Evolutionary conservation across 164 flowering plant genomes (phyloP).

Genomic region (Dillenia suffruticosa): DNA sequence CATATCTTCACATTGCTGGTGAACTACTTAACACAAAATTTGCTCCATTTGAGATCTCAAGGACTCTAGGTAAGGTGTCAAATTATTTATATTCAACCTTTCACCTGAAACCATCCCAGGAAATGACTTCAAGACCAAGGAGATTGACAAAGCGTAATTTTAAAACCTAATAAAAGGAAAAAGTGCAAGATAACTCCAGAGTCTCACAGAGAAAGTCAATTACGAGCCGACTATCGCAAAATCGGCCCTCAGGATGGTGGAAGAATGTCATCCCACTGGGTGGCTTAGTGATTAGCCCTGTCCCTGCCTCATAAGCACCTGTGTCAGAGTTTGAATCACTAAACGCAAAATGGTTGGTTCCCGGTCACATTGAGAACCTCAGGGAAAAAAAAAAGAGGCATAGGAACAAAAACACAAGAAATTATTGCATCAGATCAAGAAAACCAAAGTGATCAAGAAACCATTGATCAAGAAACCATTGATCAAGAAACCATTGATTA

Average conservation of each 20-base stretch:
- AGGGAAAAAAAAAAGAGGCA: background rate
- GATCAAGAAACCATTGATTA: too few relatives aligned
- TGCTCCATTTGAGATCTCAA: constrained; percentile 41
- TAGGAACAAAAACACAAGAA: background rate
- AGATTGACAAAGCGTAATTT: too few relatives aligned
- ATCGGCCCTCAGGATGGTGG: constrained; percentile 30
- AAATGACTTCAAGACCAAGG: too few relatives aligned
- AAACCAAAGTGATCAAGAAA: too few relatives aligned
- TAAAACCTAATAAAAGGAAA: too few relatives aligned
- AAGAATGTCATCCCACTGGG: constrained; percentile 42
- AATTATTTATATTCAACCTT: constrained; percentile 17
- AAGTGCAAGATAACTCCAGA: background rate
- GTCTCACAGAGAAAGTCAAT: constrained; percentile 32
- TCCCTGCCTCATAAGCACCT: constrained; percentile 32
- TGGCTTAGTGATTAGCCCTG: constrained; percentile 25
- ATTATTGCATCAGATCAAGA: too few relatives aligned
- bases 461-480: too few relatives aligned
- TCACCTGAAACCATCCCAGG: constrained; percentile 16
- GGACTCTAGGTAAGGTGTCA: constrained; percentile 46
- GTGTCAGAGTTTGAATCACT: constrained; percentile 56
- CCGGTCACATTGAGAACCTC: constrained; percentile 7
- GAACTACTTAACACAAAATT: constrained; percentile 61
- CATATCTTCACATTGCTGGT: constrained; percentile 29
- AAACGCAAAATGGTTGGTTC: constrained; percentile 33
- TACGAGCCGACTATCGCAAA: constrained; percentile 37